Conservation (phyloP, 805 yeast genomes). For the Zygotorulaspora danielsina region DNA sequence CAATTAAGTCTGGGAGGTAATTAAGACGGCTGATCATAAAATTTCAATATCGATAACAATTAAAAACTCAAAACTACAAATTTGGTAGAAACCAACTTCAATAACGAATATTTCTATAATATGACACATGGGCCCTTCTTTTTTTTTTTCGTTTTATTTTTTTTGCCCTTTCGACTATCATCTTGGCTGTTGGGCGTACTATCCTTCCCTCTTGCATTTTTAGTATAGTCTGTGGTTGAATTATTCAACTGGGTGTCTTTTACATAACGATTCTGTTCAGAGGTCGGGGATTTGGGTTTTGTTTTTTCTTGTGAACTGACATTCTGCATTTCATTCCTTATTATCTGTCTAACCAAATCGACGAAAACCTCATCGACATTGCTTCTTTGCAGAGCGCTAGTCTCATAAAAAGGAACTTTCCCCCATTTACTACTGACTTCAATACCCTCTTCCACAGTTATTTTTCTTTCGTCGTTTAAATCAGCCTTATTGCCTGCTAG, state of each 20-base stretch:
- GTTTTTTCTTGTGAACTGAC: constrained; percentile 8
- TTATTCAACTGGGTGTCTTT: background rate
- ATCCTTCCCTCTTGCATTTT: constrained; percentile 1
- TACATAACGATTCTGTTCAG: background rate
- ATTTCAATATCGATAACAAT: too few species aligned
- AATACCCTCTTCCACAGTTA: constrained; percentile 77
- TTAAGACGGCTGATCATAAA: too few species aligned
- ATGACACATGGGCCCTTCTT: constrained; percentile 20
- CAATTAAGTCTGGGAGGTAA: too few species aligned
- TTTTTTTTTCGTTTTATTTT: constrained; percentile 20
- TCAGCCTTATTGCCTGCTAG: constrained; percentile 91
- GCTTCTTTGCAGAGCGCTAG: constrained; percentile 85
- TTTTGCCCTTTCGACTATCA: constrained; percentile 1
- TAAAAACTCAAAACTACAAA: too few species aligned
- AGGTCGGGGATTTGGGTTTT: constrained; percentile 1
- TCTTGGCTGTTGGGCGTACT: background rate
- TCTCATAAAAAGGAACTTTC: constrained; percentile 84
- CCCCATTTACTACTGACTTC: constrained; percentile 84
- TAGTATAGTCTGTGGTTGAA: constrained; percentile 1
- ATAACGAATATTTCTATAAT: constrained; percentile 14
- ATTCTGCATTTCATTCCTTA: constrained; percentile 34
- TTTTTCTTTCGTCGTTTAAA: constrained; percentile 65
- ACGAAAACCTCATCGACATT: constrained; percentile 88
- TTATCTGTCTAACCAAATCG: constrained; percentile 85
- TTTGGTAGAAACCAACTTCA: too few species aligned